Conservation (phyloP, 2,329 filamentous ascomycete species). For the Dothiorella sarmentorum region DNA sequence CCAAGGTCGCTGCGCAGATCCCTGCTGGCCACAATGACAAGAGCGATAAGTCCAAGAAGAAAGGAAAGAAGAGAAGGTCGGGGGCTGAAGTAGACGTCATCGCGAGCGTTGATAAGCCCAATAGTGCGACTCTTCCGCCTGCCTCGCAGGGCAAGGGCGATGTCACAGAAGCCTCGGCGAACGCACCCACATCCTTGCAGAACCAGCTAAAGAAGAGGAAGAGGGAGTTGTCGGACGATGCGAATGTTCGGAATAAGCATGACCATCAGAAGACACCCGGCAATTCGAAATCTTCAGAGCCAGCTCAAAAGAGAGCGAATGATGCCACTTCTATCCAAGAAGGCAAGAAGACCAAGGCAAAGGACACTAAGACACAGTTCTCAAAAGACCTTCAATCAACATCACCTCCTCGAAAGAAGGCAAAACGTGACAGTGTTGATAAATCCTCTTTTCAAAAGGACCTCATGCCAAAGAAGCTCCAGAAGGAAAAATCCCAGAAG, state of each 20-base stretch:
- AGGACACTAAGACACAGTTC: neutral
- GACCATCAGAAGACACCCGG: neutral
- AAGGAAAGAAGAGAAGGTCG: neutral
- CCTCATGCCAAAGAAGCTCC: neutral
- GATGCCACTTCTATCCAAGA: neutral
- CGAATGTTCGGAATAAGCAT: neutral
- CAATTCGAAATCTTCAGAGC: neutral
- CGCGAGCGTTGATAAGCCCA: neutral
- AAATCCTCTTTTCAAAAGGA: neutral
- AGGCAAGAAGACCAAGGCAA: neutral
- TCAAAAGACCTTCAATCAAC: neutral
- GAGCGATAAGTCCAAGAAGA: too few species aligned
- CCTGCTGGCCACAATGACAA: too few species aligned
- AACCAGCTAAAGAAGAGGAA: conserved; percentile 6
- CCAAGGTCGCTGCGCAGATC: too few species aligned
- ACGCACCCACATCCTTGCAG: neutral
- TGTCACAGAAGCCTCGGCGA: neutral
- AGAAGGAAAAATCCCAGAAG: neutral
- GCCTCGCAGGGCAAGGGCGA: neutral
- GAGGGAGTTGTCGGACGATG: neutral
- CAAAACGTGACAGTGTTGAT: neutral
- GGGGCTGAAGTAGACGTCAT: neutral
- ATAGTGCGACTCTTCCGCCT: neutral
- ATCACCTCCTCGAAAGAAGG: neutral
- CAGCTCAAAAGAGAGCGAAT: too few species aligned